Evolutionary conservation across 768 basidiomycete species (phyloP).

Genomic region (Lactarius deliciosus): DNA sequence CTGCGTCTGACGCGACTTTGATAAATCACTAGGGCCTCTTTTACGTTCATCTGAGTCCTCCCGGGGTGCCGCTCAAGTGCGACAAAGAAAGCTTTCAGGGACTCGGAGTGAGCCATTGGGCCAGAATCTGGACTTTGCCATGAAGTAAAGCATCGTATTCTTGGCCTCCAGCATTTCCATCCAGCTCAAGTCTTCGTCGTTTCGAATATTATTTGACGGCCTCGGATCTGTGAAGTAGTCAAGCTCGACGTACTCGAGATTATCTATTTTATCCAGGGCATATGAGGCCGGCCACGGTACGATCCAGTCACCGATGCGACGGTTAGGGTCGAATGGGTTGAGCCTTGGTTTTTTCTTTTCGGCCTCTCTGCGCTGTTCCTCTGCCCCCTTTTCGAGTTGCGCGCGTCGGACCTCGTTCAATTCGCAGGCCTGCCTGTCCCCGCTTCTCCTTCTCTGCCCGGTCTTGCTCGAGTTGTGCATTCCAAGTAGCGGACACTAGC

Average conservation of each 20-base stretch:
- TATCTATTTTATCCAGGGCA: background rate
- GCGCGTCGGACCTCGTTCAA: background rate
- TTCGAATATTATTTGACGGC: background rate
- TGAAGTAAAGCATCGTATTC: background rate
- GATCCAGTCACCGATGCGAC: background rate
- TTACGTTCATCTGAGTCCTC: background rate
- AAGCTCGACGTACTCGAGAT: background rate
- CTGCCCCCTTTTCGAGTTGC: background rate
- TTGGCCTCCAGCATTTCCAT: background rate
- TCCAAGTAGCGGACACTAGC: background rate
- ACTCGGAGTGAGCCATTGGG: background rate
- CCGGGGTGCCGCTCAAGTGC: background rate
- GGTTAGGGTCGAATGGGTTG: background rate
- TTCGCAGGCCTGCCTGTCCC: background rate
- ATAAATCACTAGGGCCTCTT: background rate
- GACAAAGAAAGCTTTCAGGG: background rate
- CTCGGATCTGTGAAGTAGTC: background rate
- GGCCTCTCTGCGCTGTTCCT: background rate
- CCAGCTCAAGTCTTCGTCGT: background rate
- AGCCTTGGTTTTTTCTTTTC: background rate
- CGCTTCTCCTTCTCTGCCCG: background rate
- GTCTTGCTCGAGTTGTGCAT: background rate
- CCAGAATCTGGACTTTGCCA: background rate
- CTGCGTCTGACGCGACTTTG: background rate
- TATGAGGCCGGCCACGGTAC: background rate